Conservation (phyloP, 2,329 filamentous ascomycete species). For the Madurella fahalii region DNA sequence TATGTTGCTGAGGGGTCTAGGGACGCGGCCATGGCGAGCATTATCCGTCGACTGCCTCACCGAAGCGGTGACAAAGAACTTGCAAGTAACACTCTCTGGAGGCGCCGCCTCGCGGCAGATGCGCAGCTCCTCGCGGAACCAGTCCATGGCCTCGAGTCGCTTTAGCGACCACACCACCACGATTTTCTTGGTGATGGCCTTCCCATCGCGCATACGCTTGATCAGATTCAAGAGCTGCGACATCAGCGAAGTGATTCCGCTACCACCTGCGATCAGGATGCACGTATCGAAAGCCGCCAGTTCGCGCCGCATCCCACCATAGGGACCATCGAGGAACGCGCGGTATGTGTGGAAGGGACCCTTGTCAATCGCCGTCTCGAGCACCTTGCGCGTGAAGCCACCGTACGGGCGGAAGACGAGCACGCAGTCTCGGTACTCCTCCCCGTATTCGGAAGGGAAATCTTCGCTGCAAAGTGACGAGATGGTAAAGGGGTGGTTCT, state of each 20-base stretch:
- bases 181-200: conserved; percentile 85
- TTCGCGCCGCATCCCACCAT: conserved; percentile 88
- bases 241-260: conserved; percentile 88
- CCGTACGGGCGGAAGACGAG: conserved; percentile 88
- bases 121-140: conserved; percentile 92
- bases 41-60: conserved; percentile 45
- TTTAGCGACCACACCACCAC: conserved; percentile 94
- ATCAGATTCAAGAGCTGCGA: conserved; percentile 91
- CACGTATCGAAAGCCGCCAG: conserved; percentile 91
- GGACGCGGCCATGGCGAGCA: conserved; percentile 42
- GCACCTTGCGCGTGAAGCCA: conserved; percentile 81
- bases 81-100: conserved; percentile 82
- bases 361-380: conserved; percentile 78
- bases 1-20: conserved; percentile 65
- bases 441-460: conserved; percentile 87
- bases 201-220: conserved; percentile 91
- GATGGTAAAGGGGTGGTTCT: conserved; percentile 95
- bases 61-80: conserved; percentile 87
- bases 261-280: conserved; percentile 88
- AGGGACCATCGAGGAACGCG: conserved; percentile 89
- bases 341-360: conserved; percentile 89
- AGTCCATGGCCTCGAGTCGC: conserved; percentile 88
- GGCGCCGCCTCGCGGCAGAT: conserved; percentile 89
- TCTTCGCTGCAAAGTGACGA: conserved; percentile 89
- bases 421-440: conserved; percentile 81